phyloP scores from a whole-genome alignment of 2,329 filamentous ascomycete species.

The Colletotrichum euphorbiae region DNA sequence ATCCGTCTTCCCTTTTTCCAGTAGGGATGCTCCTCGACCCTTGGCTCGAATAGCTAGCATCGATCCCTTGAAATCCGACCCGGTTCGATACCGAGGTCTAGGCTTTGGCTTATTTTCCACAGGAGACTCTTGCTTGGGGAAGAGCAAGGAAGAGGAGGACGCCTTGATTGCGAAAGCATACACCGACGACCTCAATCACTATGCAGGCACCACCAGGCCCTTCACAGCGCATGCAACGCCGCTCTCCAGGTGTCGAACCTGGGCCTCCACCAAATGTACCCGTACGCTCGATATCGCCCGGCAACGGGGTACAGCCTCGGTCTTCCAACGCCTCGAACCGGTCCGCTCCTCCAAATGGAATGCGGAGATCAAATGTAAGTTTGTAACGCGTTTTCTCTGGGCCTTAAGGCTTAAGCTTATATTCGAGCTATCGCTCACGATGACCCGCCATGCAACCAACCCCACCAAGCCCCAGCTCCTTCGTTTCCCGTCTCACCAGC shows the following conservation, averaged over 20 bases:
- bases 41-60: conserved; percentile 16
- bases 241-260: conserved; percentile 72
- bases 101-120: conserved; percentile 15
- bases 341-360: conserved; percentile 59
- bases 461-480: conserved; percentile 3
- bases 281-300: conserved; percentile 70
- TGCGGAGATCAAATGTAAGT: conserved; percentile 70
- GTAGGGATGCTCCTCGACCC: conserved; percentile 14
- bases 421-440: neutral
- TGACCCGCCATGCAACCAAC: neutral
- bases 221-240: conserved; percentile 69
- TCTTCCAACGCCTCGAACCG: conserved; percentile 74
- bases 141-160: conserved; percentile 25
- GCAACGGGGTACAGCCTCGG: conserved; percentile 67
- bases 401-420: neutral
- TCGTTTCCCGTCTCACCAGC: neutral
- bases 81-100: neutral
- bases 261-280: conserved; percentile 68
- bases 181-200: conserved; percentile 30
- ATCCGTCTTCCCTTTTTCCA: neutral
- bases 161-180: neutral
- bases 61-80: neutral
- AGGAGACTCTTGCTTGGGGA: conserved; percentile 14
- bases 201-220: conserved; percentile 65
- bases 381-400: conserved; percentile 10